phyloP scores from a whole-genome alignment of 1,139 yeast genomes.

The Suhomyces taliae region DNA sequence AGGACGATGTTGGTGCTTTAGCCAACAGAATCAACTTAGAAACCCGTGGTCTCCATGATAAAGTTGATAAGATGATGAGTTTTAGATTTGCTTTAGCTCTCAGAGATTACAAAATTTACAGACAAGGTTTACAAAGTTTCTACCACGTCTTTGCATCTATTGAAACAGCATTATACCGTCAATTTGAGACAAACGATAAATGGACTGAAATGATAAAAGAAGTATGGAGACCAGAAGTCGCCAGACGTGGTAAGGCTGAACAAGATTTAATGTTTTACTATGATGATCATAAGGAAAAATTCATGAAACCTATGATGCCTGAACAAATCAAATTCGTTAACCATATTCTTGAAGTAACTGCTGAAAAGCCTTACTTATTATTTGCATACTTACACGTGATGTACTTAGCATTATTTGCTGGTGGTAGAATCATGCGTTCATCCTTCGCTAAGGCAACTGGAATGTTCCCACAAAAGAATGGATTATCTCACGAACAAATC shows the following conservation, averaged over 20 bases:
- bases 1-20: constrained; percentile 74
- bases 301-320: constrained; percentile 54
- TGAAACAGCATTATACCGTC: constrained; percentile 55
- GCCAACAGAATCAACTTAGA: constrained; percentile 76
- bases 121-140: constrained; percentile 79
- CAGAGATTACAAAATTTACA: constrained; percentile 70
- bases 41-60: constrained; percentile 66
- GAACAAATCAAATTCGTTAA: constrained; percentile 62
- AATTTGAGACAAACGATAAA: constrained; percentile 44
- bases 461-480: constrained; percentile 70
- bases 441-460: constrained; percentile 67
- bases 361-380: constrained; percentile 66
- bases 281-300: constrained; percentile 54
- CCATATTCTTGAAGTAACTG: constrained; percentile 56
- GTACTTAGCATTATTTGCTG: constrained; percentile 85
- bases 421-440: constrained; percentile 74
- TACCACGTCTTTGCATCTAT: constrained; percentile 73
- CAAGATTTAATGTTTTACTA: constrained; percentile 70
- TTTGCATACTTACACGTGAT: constrained; percentile 86
- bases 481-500: constrained; percentile 61
- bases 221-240: constrained; percentile 72
- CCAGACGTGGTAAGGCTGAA: constrained; percentile 58
- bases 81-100: constrained; percentile 73
- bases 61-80: constrained; percentile 67
- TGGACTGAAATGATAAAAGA: constrained; percentile 45